Evolutionary conservation across 495 filamentous ascomycete genomes (phyloP).

Genomic region (Bathelium albidoporum): DNA sequence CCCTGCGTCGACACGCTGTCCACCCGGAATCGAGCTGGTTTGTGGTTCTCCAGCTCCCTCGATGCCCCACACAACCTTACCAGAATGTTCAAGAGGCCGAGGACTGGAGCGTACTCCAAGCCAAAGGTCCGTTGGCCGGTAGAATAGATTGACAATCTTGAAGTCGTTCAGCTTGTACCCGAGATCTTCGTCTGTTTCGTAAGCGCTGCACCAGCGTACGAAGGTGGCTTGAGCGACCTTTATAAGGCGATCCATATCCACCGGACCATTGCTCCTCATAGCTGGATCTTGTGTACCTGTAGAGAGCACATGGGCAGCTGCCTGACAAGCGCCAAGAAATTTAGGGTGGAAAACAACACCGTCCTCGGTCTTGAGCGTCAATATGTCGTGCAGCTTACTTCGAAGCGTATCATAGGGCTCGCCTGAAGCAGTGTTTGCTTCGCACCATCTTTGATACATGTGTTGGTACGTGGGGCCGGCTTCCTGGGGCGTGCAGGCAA

Average conservation of each 20-base stretch:
- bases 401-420: background rate
- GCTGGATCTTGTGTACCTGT: background rate
- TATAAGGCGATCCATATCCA: background rate
- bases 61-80: background rate
- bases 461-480: background rate
- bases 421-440: background rate
- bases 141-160: background rate
- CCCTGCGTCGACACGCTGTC: background rate
- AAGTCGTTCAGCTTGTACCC: background rate
- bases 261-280: background rate
- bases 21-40: background rate
- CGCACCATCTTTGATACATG: background rate
- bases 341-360: background rate
- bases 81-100: background rate
- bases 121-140: background rate
- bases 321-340: background rate
- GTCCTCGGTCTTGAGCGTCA: background rate
- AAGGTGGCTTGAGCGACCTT: background rate
- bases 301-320: background rate
- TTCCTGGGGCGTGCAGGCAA: background rate
- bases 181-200: background rate
- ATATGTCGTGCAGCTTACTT: background rate
- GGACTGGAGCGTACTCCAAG: background rate
- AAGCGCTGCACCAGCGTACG: background rate
- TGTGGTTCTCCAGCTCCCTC: background rate